Conservation (phyloP, 148 eudicot species). For the Suaeda aralocaspica region DNA sequence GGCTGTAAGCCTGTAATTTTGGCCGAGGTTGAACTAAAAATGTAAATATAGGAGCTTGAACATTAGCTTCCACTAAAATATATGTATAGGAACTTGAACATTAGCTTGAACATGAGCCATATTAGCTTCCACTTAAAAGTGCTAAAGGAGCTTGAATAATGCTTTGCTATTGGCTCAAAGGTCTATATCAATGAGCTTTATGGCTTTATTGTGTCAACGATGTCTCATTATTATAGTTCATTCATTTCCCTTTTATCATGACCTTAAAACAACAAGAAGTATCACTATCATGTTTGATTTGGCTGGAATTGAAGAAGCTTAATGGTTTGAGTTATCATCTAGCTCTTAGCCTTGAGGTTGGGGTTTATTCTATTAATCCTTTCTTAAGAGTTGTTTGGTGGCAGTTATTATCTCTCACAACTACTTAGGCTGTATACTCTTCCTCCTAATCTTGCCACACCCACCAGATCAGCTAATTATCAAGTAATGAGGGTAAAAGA, state of each 20-base stretch:
- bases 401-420: no score
- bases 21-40: no score
- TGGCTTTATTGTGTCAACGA: neutral
- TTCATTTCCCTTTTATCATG: neutral
- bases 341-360: neutral
- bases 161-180: neutral
- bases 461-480: neutral
- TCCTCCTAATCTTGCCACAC: neutral
- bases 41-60: no score
- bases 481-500: neutral
- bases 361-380: neutral
- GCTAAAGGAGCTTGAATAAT: neutral
- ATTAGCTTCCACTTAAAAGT: neutral
- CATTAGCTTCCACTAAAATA: no score
- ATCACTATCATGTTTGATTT: neutral
- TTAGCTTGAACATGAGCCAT: no score
- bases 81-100: no score
- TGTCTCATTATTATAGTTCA: neutral
- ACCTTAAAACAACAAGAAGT: neutral
- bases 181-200: neutral
- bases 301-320: neutral
- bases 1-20: neutral
- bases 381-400: no score
- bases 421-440: neutral
- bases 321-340: neutral